These are phyloP conservation scores for Lachnellula hyalina DNA, from an alignment of 2,329 filamentous ascomycete genomes.

Conservation along the genomic window DNA sequence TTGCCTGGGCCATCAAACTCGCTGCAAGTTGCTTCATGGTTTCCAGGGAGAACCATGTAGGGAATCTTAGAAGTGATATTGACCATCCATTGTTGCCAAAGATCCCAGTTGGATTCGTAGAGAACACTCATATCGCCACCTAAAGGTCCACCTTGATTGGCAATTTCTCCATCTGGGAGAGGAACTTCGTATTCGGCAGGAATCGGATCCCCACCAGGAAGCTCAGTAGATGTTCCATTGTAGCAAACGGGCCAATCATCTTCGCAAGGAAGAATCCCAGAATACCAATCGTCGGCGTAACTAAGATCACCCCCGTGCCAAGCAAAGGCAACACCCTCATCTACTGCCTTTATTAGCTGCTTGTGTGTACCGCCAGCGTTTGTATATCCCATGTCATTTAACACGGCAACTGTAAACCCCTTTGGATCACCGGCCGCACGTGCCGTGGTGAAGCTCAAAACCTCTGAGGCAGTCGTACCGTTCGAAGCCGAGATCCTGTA, in stretches of 20 bases:
- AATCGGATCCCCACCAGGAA: slow-evolving; percentile 7
- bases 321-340: slow-evolving; percentile 43
- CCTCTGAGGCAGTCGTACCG: slow-evolving; percentile 42
- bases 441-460: slow-evolving; percentile 43
- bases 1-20: slow-evolving; percentile 21
- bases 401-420: slow-evolving; percentile 41
- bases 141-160: slow-evolving; percentile 38
- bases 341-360: slow-evolving; percentile 36
- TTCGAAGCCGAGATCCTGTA: slow-evolving; percentile 45
- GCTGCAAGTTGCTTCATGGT: slow-evolving; percentile 49
- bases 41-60: slow-evolving; percentile 50
- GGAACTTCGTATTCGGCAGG: slow-evolving; percentile 39
- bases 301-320: slow-evolving; percentile 49
- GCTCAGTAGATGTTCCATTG: slow-evolving; percentile 37
- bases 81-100: slow-evolving; percentile 51
- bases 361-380: slow-evolving; percentile 44
- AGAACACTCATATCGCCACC: slow-evolving; percentile 19
- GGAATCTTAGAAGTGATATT: slow-evolving; percentile 48
- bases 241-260: slow-evolving; percentile 46
- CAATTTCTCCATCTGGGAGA: slow-evolving; percentile 37
- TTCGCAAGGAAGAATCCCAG: slow-evolving; percentile 44
- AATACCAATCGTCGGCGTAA: slow-evolving; percentile 48
- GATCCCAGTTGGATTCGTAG: slow-evolving; percentile 51
- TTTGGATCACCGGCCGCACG: slow-evolving; percentile 37
- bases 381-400: slow-evolving; percentile 51